Evolutionary conservation across 2,329 filamentous ascomycete species (phyloP), one percentile per base, ranked within the genome.

Genomic region (Alternaria consortialis): DNA sequence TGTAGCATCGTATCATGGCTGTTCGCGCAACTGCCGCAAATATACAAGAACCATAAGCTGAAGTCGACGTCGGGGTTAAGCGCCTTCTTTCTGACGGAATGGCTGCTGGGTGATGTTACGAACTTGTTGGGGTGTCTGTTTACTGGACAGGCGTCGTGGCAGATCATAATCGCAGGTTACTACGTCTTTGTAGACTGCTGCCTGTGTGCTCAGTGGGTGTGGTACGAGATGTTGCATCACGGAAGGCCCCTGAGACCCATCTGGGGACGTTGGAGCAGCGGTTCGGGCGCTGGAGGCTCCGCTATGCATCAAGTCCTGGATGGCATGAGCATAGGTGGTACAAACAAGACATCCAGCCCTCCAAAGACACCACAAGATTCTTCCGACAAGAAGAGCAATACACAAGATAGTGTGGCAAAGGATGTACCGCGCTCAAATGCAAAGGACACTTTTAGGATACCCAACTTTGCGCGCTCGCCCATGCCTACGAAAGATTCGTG

Each of bases 1-100:
- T 79, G 88, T 62, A 90, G 87, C 70, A 90, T 91, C 62, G 68
- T 88, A 52, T 86, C 88, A 43, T 91, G 88, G 88, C 82, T 91
- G 2, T 91, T 90, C 72, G 88, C 88, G 12, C 88, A 90, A 74
- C 80, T 90, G 29, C 88, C 88, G 2, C 88, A 91, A 70, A 89
- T 91, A 64, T 88, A 86, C 79, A 90, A 90, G 80, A 91, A 91
- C 72, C 87, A 87, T 72, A 82, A 82, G 53, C 75, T 89, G 20
- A 83, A 88, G 69, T 90, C 87, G 12, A 89, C 88, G 0, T 87
- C 87, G 1, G 88, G 88, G 0, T 74, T 91, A 37, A 89, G 87
- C 5, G 84, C 88, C 59, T 88, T 86, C 73, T 91, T 91, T 74
- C 78, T 91, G 48, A 80, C 85, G 2, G 88, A 89, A 76, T 91